A percentile compares a stretch with the other conserved stretches of the same genome.
phyloP scores from a whole-genome alignment of 768 basidiomycete species.

The Hemileccinum impolitum region DNA sequence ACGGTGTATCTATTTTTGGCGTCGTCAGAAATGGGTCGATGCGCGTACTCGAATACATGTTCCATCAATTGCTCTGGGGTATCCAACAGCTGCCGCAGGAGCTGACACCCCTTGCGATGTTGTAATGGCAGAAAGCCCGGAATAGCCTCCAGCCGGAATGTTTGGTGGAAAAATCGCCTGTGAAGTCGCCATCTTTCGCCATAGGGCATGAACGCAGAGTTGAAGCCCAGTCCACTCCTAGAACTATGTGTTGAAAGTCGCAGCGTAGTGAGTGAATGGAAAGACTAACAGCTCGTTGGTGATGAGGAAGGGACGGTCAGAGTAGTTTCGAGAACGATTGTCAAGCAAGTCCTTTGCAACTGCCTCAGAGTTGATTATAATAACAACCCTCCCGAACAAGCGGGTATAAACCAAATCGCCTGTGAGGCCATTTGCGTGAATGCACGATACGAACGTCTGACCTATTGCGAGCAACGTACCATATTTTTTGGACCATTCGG shows the following conservation, averaged over 20 bases:
- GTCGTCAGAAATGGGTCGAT: too few relatives aligned
- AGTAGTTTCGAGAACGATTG: background rate
- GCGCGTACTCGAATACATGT: too few relatives aligned
- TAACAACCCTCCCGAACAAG: background rate
- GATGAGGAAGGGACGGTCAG: background rate
- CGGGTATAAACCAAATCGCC: background rate
- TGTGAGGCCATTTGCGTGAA: background rate
- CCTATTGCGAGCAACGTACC: background rate
- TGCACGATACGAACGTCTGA: too few relatives aligned
- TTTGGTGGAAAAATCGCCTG: background rate
- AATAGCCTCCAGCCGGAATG: too few relatives aligned
- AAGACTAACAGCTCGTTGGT: background rate
- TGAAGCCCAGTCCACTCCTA: too few relatives aligned
- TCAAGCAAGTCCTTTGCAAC: background rate
- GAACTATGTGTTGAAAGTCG: background rate
- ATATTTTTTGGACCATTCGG: background rate
- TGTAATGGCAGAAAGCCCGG: too few relatives aligned
- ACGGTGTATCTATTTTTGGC: too few relatives aligned
- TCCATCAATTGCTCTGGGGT: too few relatives aligned
- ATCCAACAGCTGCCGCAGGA: too few relatives aligned
- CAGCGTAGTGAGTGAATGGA: background rate
- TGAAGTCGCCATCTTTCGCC: background rate
- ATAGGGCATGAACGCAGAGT: too few relatives aligned
- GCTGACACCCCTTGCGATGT: too few relatives aligned
- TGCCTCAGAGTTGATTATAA: conserved; percentile 1